phyloP scores from a whole-genome alignment of 352 stramenopile genomes.

The Globisporangium ultimum region DNA sequence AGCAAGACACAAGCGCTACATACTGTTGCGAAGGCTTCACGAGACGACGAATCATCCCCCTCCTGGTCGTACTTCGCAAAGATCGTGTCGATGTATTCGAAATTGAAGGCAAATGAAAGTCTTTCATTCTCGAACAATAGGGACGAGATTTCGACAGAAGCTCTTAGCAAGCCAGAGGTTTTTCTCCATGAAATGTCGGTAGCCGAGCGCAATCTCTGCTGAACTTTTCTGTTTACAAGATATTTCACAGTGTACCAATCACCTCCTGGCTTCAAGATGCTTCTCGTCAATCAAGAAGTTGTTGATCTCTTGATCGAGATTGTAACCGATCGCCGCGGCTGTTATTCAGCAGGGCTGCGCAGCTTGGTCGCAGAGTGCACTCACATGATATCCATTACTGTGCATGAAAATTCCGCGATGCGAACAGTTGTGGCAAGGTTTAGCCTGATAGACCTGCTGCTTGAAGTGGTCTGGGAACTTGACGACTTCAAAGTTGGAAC shows the following conservation, averaged over 20 bases:
- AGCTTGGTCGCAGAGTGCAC: not conserved
- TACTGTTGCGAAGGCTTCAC: no score
- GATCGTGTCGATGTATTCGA: no score
- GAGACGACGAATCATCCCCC: no score
- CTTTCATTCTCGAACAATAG: no score
- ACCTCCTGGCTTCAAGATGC: no score
- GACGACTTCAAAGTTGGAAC: slow-evolving; percentile 1
- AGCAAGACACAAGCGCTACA: not conserved
- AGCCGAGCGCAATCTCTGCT: no score
- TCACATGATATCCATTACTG: not conserved
- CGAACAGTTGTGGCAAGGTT: not conserved
- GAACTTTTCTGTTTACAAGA: no score
- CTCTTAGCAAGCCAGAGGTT: no score
- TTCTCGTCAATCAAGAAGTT: not conserved
- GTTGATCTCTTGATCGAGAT: not conserved
- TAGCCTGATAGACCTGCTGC: not conserved
- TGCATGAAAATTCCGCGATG: not conserved
- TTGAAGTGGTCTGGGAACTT: slow-evolving; percentile 5
- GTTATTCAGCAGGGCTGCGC: not conserved
- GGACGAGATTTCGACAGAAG: no score
- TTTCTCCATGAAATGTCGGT: no score
- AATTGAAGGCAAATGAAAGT: no score
- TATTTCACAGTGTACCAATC: no score
- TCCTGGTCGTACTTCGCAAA: not conserved
- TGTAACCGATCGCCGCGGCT: not conserved